These are phyloP conservation scores for Botrytis deweyae DNA, from an alignment of 2,329 filamentous ascomycete species.

Conservation along the genomic window DNA sequence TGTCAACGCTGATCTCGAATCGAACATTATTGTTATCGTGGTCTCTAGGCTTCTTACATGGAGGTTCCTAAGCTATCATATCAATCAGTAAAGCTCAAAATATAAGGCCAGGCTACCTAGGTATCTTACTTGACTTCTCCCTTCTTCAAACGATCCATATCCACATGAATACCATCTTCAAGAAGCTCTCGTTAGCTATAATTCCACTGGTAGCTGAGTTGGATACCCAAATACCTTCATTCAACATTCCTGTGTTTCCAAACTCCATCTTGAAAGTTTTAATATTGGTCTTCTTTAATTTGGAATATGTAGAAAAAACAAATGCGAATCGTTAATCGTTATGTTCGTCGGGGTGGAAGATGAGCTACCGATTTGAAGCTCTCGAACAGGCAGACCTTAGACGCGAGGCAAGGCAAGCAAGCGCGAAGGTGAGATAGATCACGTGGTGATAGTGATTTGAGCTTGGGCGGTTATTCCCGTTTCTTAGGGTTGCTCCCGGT, in stretches of 20 bases:
- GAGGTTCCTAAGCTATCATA: conserved; percentile 82
- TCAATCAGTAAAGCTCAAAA: conserved; percentile 10
- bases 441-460: conserved; percentile 18
- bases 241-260: conserved; percentile 59
- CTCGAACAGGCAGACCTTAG: conserved; percentile 30
- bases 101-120: not conserved
- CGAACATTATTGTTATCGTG: conserved; percentile 25
- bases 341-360: conserved; percentile 17
- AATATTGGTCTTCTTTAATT: conserved; percentile 16
- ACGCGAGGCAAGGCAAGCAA: conserved; percentile 29
- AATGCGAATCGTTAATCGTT: conserved; percentile 19
- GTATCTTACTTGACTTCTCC: conserved; percentile 91
- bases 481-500: not conserved
- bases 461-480: conserved; percentile 12
- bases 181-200: conserved; percentile 36
- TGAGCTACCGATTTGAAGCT: conserved; percentile 25
- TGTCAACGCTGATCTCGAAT: conserved; percentile 33
- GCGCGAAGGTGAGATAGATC: conserved; percentile 6
- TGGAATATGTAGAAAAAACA: conserved; percentile 33
- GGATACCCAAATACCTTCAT: conserved; percentile 53
- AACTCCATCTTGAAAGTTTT: conserved; percentile 56
- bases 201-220: conserved; percentile 25
- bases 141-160: conserved; percentile 98
- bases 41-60: conserved; percentile 62
- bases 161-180: conserved; percentile 95